phyloP scores from a whole-genome alignment of 495 filamentous ascomycete species.

The Neurospora pannonica region DNA sequence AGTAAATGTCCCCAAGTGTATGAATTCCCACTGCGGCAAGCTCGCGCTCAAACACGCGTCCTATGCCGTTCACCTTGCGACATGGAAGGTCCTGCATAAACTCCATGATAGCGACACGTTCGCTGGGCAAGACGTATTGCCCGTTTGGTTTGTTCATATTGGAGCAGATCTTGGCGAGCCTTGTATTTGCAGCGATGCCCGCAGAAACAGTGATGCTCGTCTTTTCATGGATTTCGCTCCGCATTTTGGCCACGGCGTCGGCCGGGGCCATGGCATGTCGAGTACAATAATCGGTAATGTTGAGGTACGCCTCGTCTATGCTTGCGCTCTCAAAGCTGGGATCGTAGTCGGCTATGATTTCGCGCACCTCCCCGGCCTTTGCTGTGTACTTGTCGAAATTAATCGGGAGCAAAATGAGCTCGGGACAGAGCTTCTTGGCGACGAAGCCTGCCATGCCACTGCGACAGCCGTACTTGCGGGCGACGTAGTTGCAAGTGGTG shows the following conservation, averaged over 20 bases:
- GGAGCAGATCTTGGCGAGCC: constrained; percentile 86
- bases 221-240: constrained; percentile 63
- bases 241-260: constrained; percentile 65
- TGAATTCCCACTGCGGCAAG: constrained; percentile 78
- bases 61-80: constrained; percentile 88
- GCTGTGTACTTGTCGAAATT: constrained; percentile 88
- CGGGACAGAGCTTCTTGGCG: constrained; percentile 85
- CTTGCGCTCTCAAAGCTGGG: constrained; percentile 85
- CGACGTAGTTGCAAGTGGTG: constrained; percentile 92
- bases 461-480: constrained; percentile 79
- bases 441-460: constrained; percentile 96
- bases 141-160: constrained; percentile 97
- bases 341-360: constrained; percentile 77
- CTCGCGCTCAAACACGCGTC: constrained; percentile 88
- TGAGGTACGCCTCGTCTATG: constrained; percentile 93
- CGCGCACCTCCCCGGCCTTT: constrained; percentile 82
- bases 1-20: constrained; percentile 83
- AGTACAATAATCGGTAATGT: constrained; percentile 80
- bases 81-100: constrained; percentile 80
- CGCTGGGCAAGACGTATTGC: constrained; percentile 66
- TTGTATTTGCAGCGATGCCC: constrained; percentile 87
- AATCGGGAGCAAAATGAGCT: constrained; percentile 70
- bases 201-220: constrained; percentile 89
- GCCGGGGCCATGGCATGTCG: constrained; percentile 59
- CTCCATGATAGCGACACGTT: constrained; percentile 61